These are phyloP conservation scores for Dictyostelium firmibasis DNA, from an alignment of 78 protist species.

Conservation along the genomic window DNA sequence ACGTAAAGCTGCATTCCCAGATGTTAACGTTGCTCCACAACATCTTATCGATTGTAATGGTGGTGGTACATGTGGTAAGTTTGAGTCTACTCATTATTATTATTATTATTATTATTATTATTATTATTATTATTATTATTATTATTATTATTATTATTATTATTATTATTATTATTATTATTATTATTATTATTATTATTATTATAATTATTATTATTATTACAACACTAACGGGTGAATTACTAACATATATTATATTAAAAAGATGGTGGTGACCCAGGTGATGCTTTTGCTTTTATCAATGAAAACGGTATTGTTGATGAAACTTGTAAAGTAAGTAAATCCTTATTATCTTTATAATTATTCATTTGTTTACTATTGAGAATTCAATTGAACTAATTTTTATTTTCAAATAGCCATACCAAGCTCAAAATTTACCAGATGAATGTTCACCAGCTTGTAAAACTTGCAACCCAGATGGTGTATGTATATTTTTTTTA, in stretches of 20 bases:
- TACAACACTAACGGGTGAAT: too few relatives aligned
- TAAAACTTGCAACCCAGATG: slow-evolving; percentile 16
- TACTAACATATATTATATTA: too few relatives aligned
- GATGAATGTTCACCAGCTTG: slow-evolving; percentile 44
- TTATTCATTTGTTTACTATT: too few relatives aligned
- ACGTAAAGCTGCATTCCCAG: slow-evolving; percentile 4
- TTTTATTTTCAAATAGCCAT: not conserved
- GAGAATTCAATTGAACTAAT: too few relatives aligned
- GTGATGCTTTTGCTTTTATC: slow-evolving; percentile 20
- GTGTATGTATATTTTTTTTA: slow-evolving; percentile 6
- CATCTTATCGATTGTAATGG: slow-evolving; percentile 76
- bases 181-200: too few relatives aligned
- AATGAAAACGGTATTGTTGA: slow-evolving; percentile 40
- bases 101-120: too few relatives aligned
- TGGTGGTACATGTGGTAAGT: slow-evolving; percentile 73
- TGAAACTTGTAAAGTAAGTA: slow-evolving; percentile 47
- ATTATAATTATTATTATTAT: too few relatives aligned
- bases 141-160: too few relatives aligned
- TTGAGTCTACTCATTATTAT: not conserved
- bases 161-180: too few relatives aligned
- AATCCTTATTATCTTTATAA: too few relatives aligned
- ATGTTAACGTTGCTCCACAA: slow-evolving; percentile 59
- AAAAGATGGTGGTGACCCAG: slow-evolving; percentile 22
- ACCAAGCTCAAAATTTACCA: slow-evolving; percentile 31
- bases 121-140: too few relatives aligned